A percentile compares a stretch with the other conserved stretches of the same genome.
Conservation (phyloP, 2,329 filamentous ascomycete genomes). For the Westerdykella aurantiaca region DNA sequence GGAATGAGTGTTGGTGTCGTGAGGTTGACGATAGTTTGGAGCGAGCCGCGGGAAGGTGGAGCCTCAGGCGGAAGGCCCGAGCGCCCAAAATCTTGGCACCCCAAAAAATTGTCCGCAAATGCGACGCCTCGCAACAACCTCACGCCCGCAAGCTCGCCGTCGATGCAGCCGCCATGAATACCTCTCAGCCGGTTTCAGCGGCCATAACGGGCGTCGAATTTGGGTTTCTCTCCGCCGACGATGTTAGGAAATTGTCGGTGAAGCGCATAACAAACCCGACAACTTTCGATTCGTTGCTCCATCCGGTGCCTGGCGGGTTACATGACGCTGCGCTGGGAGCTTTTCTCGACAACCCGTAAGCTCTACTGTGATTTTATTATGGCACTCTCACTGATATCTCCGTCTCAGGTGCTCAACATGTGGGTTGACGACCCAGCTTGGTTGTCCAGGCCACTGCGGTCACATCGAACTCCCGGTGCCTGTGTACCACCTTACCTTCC, state of each 20-base stretch:
- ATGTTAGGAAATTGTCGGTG: slow-evolving; percentile 85
- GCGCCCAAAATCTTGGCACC: background rate
- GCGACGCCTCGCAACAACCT: background rate
- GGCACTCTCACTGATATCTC: slow-evolving; percentile 1
- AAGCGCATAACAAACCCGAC: slow-evolving; percentile 88
- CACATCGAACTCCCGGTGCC: slow-evolving; percentile 92
- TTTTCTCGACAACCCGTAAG: slow-evolving; percentile 78
- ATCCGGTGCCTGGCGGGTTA: slow-evolving; percentile 82
- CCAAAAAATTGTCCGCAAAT: background rate
- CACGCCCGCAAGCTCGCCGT: background rate
- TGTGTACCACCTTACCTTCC: slow-evolving; percentile 94
- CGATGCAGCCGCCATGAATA: slow-evolving; percentile 36
- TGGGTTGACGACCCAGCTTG: slow-evolving; percentile 65
- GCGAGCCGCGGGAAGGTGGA: background rate
- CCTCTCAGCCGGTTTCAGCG: slow-evolving; percentile 70
- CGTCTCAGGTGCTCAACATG: slow-evolving; percentile 77
- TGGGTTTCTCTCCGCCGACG: slow-evolving; percentile 70
- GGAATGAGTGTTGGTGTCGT: background rate
- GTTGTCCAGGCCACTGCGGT: slow-evolving; percentile 87
- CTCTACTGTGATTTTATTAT: slow-evolving; percentile 7
- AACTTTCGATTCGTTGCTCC: slow-evolving; percentile 88
- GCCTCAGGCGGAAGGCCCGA: background rate
- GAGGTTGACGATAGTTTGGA: background rate
- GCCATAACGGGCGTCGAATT: slow-evolving; percentile 85
- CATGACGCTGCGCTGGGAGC: slow-evolving; percentile 90